These are phyloP conservation scores for Malania oleifera DNA, from an alignment of 164 flowering plant species.

Conservation along the genomic window DNA sequence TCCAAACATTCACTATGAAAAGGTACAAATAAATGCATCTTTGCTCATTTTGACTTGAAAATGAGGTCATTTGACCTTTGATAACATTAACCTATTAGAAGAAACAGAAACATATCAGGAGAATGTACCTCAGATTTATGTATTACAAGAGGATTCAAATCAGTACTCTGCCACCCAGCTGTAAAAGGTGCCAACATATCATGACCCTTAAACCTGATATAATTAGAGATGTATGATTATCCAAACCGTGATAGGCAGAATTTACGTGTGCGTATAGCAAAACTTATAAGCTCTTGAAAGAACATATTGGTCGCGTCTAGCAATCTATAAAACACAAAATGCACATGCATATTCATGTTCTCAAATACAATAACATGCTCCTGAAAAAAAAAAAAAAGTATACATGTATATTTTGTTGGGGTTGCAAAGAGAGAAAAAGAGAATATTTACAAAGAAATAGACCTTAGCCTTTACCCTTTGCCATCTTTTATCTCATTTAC, in stretches of 20 bases:
- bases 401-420: neutral
- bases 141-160: conserved; percentile 73
- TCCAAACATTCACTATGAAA: conserved; percentile 1
- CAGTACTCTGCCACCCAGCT: conserved; percentile 83
- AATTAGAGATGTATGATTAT: neutral
- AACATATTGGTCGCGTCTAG: no score
- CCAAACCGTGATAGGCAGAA: neutral
- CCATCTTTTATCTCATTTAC: conserved; percentile 17
- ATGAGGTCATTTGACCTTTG: neutral
- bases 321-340: neutral
- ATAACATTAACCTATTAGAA: neutral
- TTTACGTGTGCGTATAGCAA: no score
- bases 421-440: neutral
- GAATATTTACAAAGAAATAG: neutral
- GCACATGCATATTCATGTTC: neutral
- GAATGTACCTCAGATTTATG: conserved; percentile 74
- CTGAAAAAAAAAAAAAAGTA: neutral
- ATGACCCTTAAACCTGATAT: conserved; percentile 78
- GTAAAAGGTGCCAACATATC: conserved; percentile 98
- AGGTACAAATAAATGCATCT: neutral
- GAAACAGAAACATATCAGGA: conserved; percentile 7
- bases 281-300: neutral
- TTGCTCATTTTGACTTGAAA: neutral
- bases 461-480: conserved; percentile 45
- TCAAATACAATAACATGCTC: neutral